Conservation (phyloP, 352 stramenopile species). For the Globisporangium paroecandrum region DNA sequence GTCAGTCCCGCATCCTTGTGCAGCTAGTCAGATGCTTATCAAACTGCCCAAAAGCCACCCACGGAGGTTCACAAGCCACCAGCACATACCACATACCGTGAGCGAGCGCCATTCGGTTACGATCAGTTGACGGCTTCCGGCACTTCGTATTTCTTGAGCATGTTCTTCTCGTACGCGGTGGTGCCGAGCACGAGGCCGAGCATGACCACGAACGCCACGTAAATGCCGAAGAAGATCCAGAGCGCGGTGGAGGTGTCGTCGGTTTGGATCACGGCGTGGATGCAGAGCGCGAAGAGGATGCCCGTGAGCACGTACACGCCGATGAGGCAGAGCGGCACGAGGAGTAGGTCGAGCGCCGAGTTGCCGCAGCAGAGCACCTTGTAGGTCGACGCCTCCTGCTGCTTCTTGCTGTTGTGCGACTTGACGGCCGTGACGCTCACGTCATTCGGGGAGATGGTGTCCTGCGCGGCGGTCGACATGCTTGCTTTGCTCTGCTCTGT, state of each 20-base stretch:
- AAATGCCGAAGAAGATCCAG: constrained; percentile 80
- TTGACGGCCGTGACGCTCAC: constrained; percentile 54
- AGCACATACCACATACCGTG: background rate
- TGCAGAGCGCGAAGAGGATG: constrained; percentile 70
- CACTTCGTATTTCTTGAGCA: constrained; percentile 46
- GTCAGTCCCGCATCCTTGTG: background rate
- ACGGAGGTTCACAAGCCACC: background rate
- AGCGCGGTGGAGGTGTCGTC: constrained; percentile 73
- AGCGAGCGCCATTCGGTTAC: background rate
- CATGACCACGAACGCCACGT: constrained; percentile 56
- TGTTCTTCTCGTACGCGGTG: constrained; percentile 61
- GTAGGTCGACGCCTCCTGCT: constrained; percentile 27
- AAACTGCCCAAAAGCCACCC: background rate
- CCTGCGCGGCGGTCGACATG: constrained; percentile 18
- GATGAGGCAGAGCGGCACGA: constrained; percentile 64
- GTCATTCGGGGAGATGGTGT: constrained; percentile 28
- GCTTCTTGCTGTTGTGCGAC: constrained; percentile 34
- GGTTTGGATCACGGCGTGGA: constrained; percentile 66
- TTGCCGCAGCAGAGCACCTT: constrained; percentile 66
- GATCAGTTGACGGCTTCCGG: constrained; percentile 21
- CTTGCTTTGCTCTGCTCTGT: background rate
- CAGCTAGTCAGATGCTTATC: background rate
- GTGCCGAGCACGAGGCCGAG: constrained; percentile 60
- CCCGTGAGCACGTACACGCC: constrained; percentile 60
- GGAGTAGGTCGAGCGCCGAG: constrained; percentile 63